Base-by-base conservation (phyloP, 2,329 filamentous ascomycete genomes). In the Neonectria hederae region DNA sequence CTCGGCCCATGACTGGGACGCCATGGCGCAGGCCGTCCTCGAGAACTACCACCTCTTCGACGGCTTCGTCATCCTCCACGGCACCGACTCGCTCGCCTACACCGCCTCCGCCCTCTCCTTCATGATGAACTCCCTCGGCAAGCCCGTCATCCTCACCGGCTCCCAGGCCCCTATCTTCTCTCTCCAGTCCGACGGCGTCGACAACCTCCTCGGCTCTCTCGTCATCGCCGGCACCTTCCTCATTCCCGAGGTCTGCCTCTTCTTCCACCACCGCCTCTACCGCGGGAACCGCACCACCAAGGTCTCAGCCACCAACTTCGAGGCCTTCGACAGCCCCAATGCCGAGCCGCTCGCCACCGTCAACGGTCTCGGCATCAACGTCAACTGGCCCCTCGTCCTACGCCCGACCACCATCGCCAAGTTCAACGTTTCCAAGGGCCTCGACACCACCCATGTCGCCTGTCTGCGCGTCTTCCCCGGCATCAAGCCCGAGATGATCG, bases 201-300 rank as follows among this genome's bases (percentile, higher is more conserved):
- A 97, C 80, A 97, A 97, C 74, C 86, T 97, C 13, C 86, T 97
- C 5, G 92, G 92, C 21, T 94, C 93, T 1, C 85, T 97, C 74
- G 93, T 97, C 75, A 91, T 97, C 60, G 94, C 94, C 3, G 93
- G 93, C 35, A 96, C 96, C 65, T 97, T 97, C 76, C 92, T 93
- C 81, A 93, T 97, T 62, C 94, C 94, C 0, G 94, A 97, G 77
- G 94, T 97, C 57, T 94, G 93, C 76, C 85, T 97, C 38, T 97
- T 97, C 83, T 97, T 97, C 84, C 93, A 96, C 79, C 92, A 97
- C 81, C 93, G 90, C 70, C 86, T 97, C 21, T 97, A 94, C 81
- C 89, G 94, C 26, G 94, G 94, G 17, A 97, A 97, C 79, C 85
- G 94, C 64, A 90, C 92, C 10, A 96, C 92, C 66, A 97, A 97